Evolutionary conservation across 2,329 filamentous ascomycete genomes (phyloP).

Genomic region (Aspergillus versicolor): DNA sequence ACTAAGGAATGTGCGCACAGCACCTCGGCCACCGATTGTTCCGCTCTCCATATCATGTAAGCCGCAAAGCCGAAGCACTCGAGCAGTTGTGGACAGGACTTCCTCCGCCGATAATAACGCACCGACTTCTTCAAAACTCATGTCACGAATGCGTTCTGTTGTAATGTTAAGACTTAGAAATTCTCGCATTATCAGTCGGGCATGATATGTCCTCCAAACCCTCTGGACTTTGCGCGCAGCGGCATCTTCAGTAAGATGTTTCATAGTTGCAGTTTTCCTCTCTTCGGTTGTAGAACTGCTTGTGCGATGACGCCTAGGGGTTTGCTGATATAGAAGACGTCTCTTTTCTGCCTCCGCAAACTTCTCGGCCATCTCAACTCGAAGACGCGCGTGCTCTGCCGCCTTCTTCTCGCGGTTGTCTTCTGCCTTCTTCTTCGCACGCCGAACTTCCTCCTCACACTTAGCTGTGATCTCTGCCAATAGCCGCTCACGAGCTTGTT

Average conservation of each 20-base stretch:
- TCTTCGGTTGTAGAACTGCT: slow-evolving; percentile 48
- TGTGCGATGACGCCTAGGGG: slow-evolving; percentile 51
- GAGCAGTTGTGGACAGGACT: slow-evolving; percentile 54
- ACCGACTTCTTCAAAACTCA: slow-evolving; percentile 61
- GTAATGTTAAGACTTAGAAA: slow-evolving; percentile 55
- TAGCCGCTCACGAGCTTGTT: slow-evolving; percentile 62
- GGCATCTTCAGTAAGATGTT: slow-evolving; percentile 48
- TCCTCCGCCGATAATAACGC: slow-evolving; percentile 53
- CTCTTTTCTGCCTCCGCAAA: slow-evolving; percentile 63
- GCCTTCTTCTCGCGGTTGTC: slow-evolving; percentile 65
- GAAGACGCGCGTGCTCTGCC: slow-evolving; percentile 59
- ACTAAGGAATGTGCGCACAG: slow-evolving; percentile 62
- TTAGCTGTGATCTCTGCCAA: slow-evolving; percentile 64
- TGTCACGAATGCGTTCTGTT: slow-evolving; percentile 51
- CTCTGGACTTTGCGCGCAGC: slow-evolving; percentile 60
- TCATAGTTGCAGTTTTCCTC: slow-evolving; percentile 40
- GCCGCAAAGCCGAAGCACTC: slow-evolving; percentile 57
- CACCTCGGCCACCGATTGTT: slow-evolving; percentile 48
- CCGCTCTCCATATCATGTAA: slow-evolving; percentile 53
- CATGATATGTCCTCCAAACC: slow-evolving; percentile 54
- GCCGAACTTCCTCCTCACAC: slow-evolving; percentile 65
- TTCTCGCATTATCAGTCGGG: slow-evolving; percentile 49
- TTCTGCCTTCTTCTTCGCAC: slow-evolving; percentile 66
- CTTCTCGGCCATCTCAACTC: slow-evolving; percentile 64
- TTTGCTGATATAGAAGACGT: slow-evolving; percentile 49